Conservation (phyloP, 352 stramenopile species). For the Globisporangium uncinulatum region DNA sequence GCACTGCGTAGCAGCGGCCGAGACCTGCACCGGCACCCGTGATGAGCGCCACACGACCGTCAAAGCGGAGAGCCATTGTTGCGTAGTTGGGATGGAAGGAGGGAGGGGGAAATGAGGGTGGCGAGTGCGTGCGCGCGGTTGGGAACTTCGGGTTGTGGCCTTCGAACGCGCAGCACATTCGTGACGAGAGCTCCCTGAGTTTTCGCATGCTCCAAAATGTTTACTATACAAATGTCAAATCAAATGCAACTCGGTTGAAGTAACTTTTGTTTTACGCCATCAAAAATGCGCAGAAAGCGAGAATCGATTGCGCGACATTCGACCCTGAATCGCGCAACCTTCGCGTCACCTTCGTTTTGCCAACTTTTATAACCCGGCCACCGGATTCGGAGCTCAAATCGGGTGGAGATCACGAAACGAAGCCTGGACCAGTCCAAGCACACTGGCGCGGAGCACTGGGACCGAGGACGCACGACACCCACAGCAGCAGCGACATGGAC, state of each 20-base stretch:
- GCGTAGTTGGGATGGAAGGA: background rate
- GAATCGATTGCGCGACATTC: background rate
- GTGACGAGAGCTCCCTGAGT: background rate
- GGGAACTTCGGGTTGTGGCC: conserved; percentile 7
- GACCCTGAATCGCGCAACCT: background rate
- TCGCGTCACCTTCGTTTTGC: background rate
- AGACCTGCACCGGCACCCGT: conserved; percentile 72
- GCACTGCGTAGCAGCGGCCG: conserved; percentile 66
- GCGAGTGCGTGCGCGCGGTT: conserved; percentile 1
- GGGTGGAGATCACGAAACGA: conserved; percentile 2
- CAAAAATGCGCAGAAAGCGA: background rate
- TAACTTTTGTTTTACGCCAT: conserved; percentile 4
- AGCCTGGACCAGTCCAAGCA: background rate
- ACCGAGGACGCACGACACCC: background rate
- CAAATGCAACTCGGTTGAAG: background rate
- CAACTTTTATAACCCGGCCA: background rate
- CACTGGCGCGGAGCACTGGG: too few relatives aligned
- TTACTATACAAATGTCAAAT: background rate
- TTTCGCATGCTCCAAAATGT: background rate
- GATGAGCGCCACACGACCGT: conserved; percentile 72
- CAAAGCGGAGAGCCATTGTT: conserved; percentile 58
- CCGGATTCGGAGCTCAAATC: conserved; percentile 1
- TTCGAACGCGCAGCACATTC: background rate
- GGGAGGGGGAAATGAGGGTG: conserved; percentile 5
- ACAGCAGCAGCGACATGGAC: conserved; percentile 34